Evolutionary conservation across 2,329 filamentous ascomycete genomes (phyloP).

Genomic region (Podosphaera fusca): DNA sequence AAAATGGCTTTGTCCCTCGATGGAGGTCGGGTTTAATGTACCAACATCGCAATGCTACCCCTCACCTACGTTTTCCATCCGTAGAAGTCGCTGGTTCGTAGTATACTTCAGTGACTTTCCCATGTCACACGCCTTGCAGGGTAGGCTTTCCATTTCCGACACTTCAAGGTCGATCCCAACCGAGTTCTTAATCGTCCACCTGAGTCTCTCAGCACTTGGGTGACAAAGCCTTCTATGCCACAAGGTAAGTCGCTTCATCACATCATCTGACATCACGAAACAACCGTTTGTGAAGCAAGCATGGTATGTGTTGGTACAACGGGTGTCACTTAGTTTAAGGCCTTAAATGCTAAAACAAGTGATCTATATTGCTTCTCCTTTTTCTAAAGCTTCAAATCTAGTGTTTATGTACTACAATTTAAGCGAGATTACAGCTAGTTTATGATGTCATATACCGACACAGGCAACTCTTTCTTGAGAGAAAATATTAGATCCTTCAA

Average conservation of each 20-base stretch:
- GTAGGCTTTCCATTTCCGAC: neutral
- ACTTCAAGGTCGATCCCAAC: neutral
- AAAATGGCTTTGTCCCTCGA: neutral
- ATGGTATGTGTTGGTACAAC: neutral
- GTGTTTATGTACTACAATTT: too few relatives aligned
- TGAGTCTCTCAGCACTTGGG: neutral
- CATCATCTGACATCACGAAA: neutral
- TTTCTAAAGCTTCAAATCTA: too few relatives aligned
- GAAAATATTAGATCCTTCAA: too few relatives aligned
- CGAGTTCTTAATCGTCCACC: neutral
- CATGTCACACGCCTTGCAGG: neutral
- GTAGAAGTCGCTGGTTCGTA: neutral
- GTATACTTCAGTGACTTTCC: conserved; percentile 1
- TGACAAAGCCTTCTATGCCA: neutral
- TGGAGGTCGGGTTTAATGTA: neutral
- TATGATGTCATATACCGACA: too few relatives aligned
- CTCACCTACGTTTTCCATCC: neutral
- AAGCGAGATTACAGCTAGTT: too few relatives aligned
- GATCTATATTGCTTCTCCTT: too few relatives aligned
- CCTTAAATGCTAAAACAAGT: too few relatives aligned
- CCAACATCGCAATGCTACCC: neutral
- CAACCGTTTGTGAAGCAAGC: neutral
- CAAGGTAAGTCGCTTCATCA: neutral
- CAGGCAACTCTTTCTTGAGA: too few relatives aligned
- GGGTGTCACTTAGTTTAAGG: too few relatives aligned